Base-by-base conservation (phyloP, 208 protist genomes). In the Sergeia podlipaevii region DNA sequence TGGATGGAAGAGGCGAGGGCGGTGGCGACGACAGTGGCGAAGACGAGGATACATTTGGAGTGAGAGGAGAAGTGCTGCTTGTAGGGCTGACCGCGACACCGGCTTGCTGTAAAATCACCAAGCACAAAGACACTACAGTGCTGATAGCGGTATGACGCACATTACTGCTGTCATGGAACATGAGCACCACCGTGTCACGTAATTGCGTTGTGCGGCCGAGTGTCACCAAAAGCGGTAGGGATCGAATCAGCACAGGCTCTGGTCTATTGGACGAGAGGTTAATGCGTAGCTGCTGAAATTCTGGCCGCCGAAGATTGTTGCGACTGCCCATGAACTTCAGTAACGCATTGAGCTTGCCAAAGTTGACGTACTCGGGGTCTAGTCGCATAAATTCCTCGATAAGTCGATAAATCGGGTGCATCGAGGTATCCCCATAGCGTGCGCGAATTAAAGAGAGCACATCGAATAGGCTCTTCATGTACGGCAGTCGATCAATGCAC, bases 341-440 rank as follows among this genome's bases (percentile, higher is more conserved):
- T 32, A 93, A 66, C 4, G 77, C 70, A 49, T 83, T 86, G 8
- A 93, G 49, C 38, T 89, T 89, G 15, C 77, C 73, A 60, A 87
- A 80, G 58, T 89, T 85, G 0, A 80, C 60, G 23, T 74, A 68
- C 20, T 60, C 70, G 41, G 80, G 67, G 30, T 89, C 69, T 10
- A 65, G 72, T 24, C 51, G 52, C 43, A 87, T 61, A 58, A 78
- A 78, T 41, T 74, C 63, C 29, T 89, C 78, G 18, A 89, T 30
- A 11, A 93, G 54, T 0, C 20, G 7, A 52, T 87, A 85, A 45
- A 91, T 83, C 5, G 66, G 60, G 1, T 15, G 18, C 43, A 89
- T 54, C 34, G 53, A 53, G 0, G 39, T 33, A 28, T 90, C 75
- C 4, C 82, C 80, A 64, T 77, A 89, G 10, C 64, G 62, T 11